phyloP scores from a whole-genome alignment of 768 basidiomycete species.

The Lanmaoa pseudosensibilis region DNA sequence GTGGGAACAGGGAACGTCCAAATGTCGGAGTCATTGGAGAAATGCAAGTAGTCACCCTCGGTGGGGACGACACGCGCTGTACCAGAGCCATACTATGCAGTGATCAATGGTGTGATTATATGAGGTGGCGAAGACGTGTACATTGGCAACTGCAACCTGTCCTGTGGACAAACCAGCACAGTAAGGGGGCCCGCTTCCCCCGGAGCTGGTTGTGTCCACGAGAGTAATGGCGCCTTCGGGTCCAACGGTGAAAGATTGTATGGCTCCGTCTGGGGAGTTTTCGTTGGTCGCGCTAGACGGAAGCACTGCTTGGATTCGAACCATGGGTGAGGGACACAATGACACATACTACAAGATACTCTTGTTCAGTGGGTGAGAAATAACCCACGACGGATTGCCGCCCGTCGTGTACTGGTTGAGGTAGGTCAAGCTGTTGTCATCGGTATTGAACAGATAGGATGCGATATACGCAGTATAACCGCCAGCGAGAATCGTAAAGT shows the following conservation, averaged over 20 bases:
- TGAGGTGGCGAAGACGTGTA: slow-evolving; percentile 25
- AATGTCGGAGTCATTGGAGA: no score
- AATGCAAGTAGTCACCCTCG: no score
- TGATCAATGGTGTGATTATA: background rate
- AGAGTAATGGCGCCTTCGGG: slow-evolving; percentile 44
- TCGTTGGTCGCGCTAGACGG: slow-evolving; percentile 59
- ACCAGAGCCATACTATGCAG: slow-evolving; percentile 49
- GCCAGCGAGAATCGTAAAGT: slow-evolving; percentile 67
- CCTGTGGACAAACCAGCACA: slow-evolving; percentile 52
- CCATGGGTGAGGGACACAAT: background rate
- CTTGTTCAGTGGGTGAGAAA: slow-evolving; percentile 52
- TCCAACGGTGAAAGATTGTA: slow-evolving; percentile 60
- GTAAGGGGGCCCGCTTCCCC: slow-evolving; percentile 54
- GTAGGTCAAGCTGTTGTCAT: slow-evolving; percentile 47
- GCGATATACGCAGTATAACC: slow-evolving; percentile 62
- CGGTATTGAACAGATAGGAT: slow-evolving; percentile 60
- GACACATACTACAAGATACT: slow-evolving; percentile 59
- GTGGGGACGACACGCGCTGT: slow-evolving; percentile 31
- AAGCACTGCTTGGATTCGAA: background rate
- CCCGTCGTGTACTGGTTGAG: slow-evolving; percentile 44
- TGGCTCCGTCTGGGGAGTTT: slow-evolving; percentile 34
- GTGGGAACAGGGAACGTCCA: no score
- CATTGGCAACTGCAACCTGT: slow-evolving; percentile 58
- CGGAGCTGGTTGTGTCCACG: slow-evolving; percentile 47
- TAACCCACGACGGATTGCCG: slow-evolving; percentile 60